Evolutionary conservation across 257 asterid genomes (phyloP), one percentile per base, ranked within the genome.

Genomic region (Ilex asprella): DNA sequence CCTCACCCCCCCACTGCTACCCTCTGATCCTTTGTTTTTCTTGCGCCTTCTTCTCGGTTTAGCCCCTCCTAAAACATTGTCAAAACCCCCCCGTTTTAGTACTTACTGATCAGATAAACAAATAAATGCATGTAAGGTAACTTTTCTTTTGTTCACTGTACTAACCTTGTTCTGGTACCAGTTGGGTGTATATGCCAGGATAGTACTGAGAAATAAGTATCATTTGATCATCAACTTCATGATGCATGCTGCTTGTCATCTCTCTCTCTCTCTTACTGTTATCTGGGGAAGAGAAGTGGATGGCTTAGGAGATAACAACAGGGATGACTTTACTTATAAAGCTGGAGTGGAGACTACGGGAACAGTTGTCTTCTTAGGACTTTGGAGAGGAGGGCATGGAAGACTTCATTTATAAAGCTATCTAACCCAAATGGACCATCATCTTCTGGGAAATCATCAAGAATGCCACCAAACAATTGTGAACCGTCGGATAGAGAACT

Each of bases 31-130:
- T 69, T 68, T 76, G 58, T 39, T 76, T 74, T 74, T 80, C 78
- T 54, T 80, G 2, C 82, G 52, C 13, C 85, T 58, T 43, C 76
- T 39, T 58, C 59, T n/a, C 0, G 73, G 74, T 60, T 76, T 68
- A 58, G 2, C 59, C 30, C 65, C 82, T 16, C 66, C 85, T 55
- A n/a, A 43, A 61, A 3, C 54, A 49, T 49, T 11, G 16, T 49
- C 54, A 49, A 49, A 49, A 6, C 14, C 3, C 3, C 11, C 14
- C 3, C 3, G 54, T 3, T 35, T 35, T 3, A 35, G 41, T 35
- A 49, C 14, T 6, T 49, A 49, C 3, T 6, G 3, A 15, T 49
- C 10, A 12, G 10, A 49, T 12, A 12, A 44, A 8, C 14, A 49
- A 49, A 49, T 49, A 15, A 12, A 49, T 12, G 54, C 54, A 49